Evolutionary conservation across 2,329 filamentous ascomycete genomes (phyloP).

Genomic region (Endothia cerciana): DNA sequence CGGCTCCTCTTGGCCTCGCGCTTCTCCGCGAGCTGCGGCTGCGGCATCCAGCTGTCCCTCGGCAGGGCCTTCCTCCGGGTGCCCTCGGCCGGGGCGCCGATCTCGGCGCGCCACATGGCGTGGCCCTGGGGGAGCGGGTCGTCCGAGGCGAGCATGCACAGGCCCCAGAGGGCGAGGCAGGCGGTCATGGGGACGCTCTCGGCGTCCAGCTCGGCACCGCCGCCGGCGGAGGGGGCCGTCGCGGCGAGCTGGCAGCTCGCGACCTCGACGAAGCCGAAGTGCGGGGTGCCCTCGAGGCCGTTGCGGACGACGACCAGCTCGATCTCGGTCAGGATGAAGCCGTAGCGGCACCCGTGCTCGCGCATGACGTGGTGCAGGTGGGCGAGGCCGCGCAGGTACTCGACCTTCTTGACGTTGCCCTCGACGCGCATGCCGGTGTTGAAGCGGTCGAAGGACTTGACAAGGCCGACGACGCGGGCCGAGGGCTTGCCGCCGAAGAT

Average conservation of each 20-base stretch:
- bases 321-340: slow-evolving; percentile 95
- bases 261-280: slow-evolving; percentile 89
- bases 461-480: slow-evolving; percentile 64
- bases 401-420: slow-evolving; percentile 80
- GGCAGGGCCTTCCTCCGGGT: slow-evolving; percentile 70
- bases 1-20: slow-evolving; percentile 72
- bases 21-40: slow-evolving; percentile 74
- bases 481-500: slow-evolving; percentile 52
- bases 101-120: slow-evolving; percentile 68
- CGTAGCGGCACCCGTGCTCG: slow-evolving; percentile 89
- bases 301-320: slow-evolving; percentile 90
- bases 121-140: slow-evolving; percentile 49
- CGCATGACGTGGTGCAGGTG: slow-evolving; percentile 92
- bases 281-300: slow-evolving; percentile 70
- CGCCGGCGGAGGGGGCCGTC: slow-evolving; percentile 8
- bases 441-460: slow-evolving; percentile 91
- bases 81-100: slow-evolving; percentile 74
- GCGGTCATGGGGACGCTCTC: slow-evolving; percentile 62
- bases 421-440: slow-evolving; percentile 93
- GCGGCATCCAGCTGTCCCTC: slow-evolving; percentile 78
- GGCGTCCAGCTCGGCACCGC: slow-evolving; percentile 33
- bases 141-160: slow-evolving; percentile 56
- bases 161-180: slow-evolving; percentile 75
- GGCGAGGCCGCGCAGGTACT: slow-evolving; percentile 84
- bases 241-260: slow-evolving; percentile 61